Percentiles rank a stretch among this genome's conserved stretches.
phyloP scores from a whole-genome alignment of 192 early-diverging fungal genomes.

The Coemansia sp. region DNA sequence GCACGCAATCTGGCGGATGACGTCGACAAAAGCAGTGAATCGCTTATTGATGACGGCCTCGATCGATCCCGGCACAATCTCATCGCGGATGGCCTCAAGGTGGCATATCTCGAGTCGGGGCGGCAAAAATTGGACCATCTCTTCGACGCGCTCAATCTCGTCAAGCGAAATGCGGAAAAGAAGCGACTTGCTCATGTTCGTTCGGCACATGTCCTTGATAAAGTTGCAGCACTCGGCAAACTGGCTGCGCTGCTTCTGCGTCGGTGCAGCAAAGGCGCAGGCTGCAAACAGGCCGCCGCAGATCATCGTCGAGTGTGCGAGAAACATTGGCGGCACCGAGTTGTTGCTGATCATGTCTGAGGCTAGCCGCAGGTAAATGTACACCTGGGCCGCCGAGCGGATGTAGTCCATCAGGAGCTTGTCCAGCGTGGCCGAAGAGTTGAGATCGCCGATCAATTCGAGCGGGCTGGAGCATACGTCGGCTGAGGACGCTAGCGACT shows the following conservation, averaged over 20 bases:
- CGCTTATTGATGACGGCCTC: conserved; percentile 22
- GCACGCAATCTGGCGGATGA: conserved; percentile 7
- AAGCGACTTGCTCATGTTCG: conserved; percentile 10
- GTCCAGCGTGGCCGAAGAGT: background rate
- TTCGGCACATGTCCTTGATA: conserved; percentile 4
- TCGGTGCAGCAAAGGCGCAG: conserved; percentile 32
- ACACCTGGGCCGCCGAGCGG: conserved; percentile 9
- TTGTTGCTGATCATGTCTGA: conserved; percentile 9
- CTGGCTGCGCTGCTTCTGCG: conserved; percentile 2
- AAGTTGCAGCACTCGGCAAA: conserved; percentile 6
- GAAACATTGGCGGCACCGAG: conserved; percentile 35
- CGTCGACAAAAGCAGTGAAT: conserved; percentile 19
- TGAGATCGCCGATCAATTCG: conserved; percentile 7
- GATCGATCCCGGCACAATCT: conserved; percentile 24
- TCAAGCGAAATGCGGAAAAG: conserved; percentile 16
- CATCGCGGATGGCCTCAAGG: conserved; percentile 17
- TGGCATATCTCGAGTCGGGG: conserved; percentile 12
- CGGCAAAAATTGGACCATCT: conserved; percentile 36
- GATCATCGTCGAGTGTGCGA: conserved; percentile 34
- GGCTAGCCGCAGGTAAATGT: conserved; percentile 11
- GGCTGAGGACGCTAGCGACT: too few species aligned
- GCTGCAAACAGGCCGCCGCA: conserved; percentile 37
- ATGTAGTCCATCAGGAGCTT: conserved; percentile 27
- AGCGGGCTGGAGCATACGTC: too few species aligned
- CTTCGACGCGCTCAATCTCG: conserved; percentile 27